A percentile compares a stretch with the other conserved stretches of the same genome.
Evolutionary conservation across 805 yeast genomes (phyloP).

Genomic region (Candida piceae): DNA sequence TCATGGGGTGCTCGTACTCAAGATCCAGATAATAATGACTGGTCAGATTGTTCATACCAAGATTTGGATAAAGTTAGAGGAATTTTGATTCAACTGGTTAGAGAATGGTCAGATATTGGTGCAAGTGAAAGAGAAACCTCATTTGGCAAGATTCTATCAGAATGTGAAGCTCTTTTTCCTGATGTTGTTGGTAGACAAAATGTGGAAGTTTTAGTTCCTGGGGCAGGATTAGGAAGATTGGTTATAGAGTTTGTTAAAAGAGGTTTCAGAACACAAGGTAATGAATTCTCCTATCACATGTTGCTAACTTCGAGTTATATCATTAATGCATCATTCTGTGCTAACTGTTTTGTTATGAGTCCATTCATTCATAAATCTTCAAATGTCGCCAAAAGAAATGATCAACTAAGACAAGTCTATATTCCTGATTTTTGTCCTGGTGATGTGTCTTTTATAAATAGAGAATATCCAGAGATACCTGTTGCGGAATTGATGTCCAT

Average conservation of each 20-base stretch:
- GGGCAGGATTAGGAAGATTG: slow-evolving; percentile 59
- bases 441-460: slow-evolving; percentile 31
- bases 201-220: slow-evolving; percentile 50
- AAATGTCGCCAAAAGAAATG: slow-evolving; percentile 38
- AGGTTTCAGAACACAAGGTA: slow-evolving; percentile 64
- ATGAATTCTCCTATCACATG: slow-evolving; percentile 65
- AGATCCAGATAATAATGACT: slow-evolving; percentile 25
- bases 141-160: slow-evolving; percentile 35
- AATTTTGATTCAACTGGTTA: slow-evolving; percentile 47
- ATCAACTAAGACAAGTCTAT: slow-evolving; percentile 44
- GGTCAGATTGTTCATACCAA: slow-evolving; percentile 36
- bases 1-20: slow-evolving; percentile 44
- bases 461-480: slow-evolving; percentile 34
- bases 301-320: slow-evolving; percentile 49
- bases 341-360: slow-evolving; percentile 37
- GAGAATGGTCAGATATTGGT: slow-evolving; percentile 64
- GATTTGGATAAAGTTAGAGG: slow-evolving; percentile 57
- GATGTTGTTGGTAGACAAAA: slow-evolving; percentile 31
- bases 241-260: slow-evolving; percentile 48
- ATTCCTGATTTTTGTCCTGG: slow-evolving; percentile 51
- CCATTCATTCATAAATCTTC: slow-evolving; percentile 54
- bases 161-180: slow-evolving; percentile 34
- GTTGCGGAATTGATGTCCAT: slow-evolving; percentile 57
- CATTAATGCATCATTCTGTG: slow-evolving; percentile 40
- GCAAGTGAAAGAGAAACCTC: slow-evolving; percentile 36